phyloP scores from a whole-genome alignment of 2,329 filamentous ascomycete genomes.

The Aspergillus sp. region DNA sequence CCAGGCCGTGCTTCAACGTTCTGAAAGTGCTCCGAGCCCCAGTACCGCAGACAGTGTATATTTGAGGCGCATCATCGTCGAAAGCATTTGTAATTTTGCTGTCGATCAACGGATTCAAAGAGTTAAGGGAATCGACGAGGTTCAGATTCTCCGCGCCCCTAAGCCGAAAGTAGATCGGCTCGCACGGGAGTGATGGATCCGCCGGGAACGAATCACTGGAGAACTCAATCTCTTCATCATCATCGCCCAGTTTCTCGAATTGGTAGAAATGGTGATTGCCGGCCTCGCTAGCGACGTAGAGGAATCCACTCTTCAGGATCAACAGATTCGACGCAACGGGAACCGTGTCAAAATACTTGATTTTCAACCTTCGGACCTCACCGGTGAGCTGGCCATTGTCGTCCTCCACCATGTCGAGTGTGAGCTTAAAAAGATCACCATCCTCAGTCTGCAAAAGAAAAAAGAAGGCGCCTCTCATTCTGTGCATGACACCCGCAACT shows the following conservation, averaged over 20 bases:
- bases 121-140: slow-evolving; percentile 73
- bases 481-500: slow-evolving; percentile 91
- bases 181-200: slow-evolving; percentile 63
- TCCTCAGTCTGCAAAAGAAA: slow-evolving; percentile 94
- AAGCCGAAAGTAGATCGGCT: slow-evolving; percentile 77
- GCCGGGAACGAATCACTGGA: slow-evolving; percentile 72
- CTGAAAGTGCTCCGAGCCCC: slow-evolving; percentile 85
- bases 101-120: slow-evolving; percentile 84
- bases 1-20: slow-evolving; percentile 82
- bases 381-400: slow-evolving; percentile 66
- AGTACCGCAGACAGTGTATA: slow-evolving; percentile 84
- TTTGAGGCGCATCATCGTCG: slow-evolving; percentile 89
- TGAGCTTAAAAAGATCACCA: slow-evolving; percentile 96
- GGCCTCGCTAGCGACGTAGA: slow-evolving; percentile 85
- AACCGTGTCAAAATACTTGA: slow-evolving; percentile 97
- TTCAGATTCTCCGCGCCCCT: slow-evolving; percentile 72
- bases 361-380: slow-evolving; percentile 73
- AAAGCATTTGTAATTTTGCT: slow-evolving; percentile 87
- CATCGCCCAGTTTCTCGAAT: slow-evolving; percentile 92
- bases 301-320: slow-evolving; percentile 90
- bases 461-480: slow-evolving; percentile 93
- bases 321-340: slow-evolving; percentile 79
- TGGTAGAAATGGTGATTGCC: slow-evolving; percentile 95
- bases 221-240: slow-evolving; percentile 83
- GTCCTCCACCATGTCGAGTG: slow-evolving; percentile 81